Conservation (phyloP, 2,329 filamentous ascomycete species). For the Chalara sp. region DNA sequence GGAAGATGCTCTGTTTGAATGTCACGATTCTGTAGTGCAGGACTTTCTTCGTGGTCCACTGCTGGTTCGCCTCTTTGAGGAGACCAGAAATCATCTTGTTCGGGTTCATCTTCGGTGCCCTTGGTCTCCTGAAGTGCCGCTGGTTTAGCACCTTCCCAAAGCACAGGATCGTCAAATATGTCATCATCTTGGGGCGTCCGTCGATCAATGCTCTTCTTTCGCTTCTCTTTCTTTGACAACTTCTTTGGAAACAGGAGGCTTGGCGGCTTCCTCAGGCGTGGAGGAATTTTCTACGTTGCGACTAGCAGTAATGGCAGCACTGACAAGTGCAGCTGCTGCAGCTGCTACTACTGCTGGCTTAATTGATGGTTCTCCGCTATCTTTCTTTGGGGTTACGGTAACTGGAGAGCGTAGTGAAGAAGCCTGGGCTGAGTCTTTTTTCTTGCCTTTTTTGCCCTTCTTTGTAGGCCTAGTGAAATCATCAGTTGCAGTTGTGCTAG, state of each 20-base stretch:
- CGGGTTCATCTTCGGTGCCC: conserved; percentile 17
- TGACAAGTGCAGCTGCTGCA: conserved; percentile 11
- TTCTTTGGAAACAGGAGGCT: conserved; percentile 21
- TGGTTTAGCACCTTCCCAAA: conserved; percentile 38
- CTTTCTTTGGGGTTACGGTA: conserved; percentile 4
- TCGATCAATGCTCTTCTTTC: conserved; percentile 34
- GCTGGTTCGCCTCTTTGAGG: conserved; percentile 14
- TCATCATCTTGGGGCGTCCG: conserved; percentile 34
- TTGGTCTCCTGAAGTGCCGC: conserved; percentile 21
- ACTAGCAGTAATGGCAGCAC: conserved; percentile 22
- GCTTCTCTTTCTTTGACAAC: conserved; percentile 30
- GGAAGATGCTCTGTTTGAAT: background rate
- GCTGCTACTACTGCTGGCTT: conserved; percentile 14
- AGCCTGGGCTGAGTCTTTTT: conserved; percentile 16
- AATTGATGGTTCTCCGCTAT: conserved; percentile 9
- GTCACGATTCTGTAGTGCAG: background rate
- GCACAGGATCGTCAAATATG: conserved; percentile 36
- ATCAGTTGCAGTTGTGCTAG: conserved; percentile 17
- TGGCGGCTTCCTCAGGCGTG: too few species aligned
- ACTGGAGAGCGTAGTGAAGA: conserved; percentile 3
- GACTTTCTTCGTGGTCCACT: conserved; percentile 4
- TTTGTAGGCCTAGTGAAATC: conserved; percentile 25
- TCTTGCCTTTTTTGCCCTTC: conserved; percentile 34
- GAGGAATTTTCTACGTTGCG: conserved; percentile 31
- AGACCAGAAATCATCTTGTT: conserved; percentile 27